Percentiles rank a stretch among this genome's conserved stretches.
Evolutionary conservation across 192 early-diverging fungal species (phyloP).

Genomic region (Podila minutissima): DNA sequence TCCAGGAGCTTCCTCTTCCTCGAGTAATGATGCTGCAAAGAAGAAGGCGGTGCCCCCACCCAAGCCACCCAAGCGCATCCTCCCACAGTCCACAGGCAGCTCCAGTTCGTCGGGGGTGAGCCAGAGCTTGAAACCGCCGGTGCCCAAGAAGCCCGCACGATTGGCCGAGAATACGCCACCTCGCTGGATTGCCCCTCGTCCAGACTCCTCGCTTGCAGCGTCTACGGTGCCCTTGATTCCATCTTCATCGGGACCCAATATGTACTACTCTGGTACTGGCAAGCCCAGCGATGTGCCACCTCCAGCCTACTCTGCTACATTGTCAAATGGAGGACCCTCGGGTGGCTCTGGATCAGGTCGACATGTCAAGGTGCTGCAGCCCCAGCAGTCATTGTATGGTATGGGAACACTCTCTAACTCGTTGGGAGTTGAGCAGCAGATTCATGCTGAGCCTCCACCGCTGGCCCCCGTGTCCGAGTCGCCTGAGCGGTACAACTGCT

Average conservation of each 20-base stretch:
- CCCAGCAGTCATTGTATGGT: slow-evolving; percentile 32
- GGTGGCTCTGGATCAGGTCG: background rate
- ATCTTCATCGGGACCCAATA: slow-evolving; percentile 3
- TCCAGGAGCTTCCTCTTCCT: too few species aligned
- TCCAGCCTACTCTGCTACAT: background rate
- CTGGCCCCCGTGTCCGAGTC: background rate
- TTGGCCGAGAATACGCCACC: slow-evolving; percentile 23
- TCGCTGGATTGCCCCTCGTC: slow-evolving; percentile 44
- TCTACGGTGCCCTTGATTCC: slow-evolving; percentile 7
- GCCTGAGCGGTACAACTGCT: slow-evolving; percentile 4
- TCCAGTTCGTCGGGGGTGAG: slow-evolving; percentile 41
- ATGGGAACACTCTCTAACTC: slow-evolving; percentile 40
- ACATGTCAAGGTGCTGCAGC: slow-evolving; percentile 27
- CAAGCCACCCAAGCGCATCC: slow-evolving; percentile 42
- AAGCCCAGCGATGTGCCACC: background rate
- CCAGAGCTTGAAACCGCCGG: slow-evolving; percentile 39
- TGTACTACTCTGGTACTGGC: slow-evolving; percentile 9
- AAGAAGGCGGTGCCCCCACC: slow-evolving; percentile 23
- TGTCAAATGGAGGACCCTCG: background rate
- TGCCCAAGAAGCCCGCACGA: slow-evolving; percentile 38
- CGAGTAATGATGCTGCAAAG: background rate
- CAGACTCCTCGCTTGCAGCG: slow-evolving; percentile 2
- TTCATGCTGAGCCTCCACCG: slow-evolving; percentile 9
- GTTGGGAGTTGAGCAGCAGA: slow-evolving; percentile 41
- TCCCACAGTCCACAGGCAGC: slow-evolving; percentile 46